phyloP scores from a whole-genome alignment of 129 eudicot genomes.

The Flaveria trinervia region DNA sequence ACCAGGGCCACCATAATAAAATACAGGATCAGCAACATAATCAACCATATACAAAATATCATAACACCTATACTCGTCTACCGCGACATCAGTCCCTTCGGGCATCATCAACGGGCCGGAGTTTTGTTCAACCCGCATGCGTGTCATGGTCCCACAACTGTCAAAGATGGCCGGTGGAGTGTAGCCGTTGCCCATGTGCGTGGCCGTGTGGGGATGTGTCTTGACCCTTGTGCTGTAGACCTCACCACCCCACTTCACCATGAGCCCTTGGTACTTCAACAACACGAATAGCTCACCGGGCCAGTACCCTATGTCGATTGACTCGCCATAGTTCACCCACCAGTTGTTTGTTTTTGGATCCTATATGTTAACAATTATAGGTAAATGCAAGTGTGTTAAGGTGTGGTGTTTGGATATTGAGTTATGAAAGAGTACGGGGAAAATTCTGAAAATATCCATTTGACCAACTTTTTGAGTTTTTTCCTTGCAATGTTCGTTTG shows the following conservation, averaged over 20 bases:
- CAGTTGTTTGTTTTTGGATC: slow-evolving; percentile 55
- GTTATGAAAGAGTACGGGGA: neutral
- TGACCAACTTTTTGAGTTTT: no score
- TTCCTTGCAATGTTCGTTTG: no score
- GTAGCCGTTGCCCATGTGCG: slow-evolving; percentile 54
- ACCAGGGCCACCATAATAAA: slow-evolving; percentile 84
- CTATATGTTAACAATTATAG: slow-evolving; percentile 25
- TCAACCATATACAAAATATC: slow-evolving; percentile 38
- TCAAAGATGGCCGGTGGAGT: slow-evolving; percentile 32
- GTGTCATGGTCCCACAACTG: slow-evolving; percentile 43
- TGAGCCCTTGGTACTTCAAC: slow-evolving; percentile 40
- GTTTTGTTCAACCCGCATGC: slow-evolving; percentile 53
- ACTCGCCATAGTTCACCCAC: slow-evolving; percentile 64
- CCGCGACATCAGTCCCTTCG: slow-evolving; percentile 38
- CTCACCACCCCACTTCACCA: slow-evolving; percentile 76
- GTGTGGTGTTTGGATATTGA: neutral
- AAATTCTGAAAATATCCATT: no score
- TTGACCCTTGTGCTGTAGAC: slow-evolving; percentile 60
- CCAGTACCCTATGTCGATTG: slow-evolving; percentile 69
- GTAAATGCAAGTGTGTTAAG: neutral
- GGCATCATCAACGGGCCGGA: slow-evolving; percentile 48
- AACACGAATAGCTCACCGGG: slow-evolving; percentile 54
- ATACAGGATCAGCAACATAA: slow-evolving; percentile 64
- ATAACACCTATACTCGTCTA: slow-evolving; percentile 68
- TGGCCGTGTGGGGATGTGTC: slow-evolving; percentile 57